Base-by-base conservation (phyloP, 2,329 filamentous ascomycete species). In the Talaromyces islandicus region DNA sequence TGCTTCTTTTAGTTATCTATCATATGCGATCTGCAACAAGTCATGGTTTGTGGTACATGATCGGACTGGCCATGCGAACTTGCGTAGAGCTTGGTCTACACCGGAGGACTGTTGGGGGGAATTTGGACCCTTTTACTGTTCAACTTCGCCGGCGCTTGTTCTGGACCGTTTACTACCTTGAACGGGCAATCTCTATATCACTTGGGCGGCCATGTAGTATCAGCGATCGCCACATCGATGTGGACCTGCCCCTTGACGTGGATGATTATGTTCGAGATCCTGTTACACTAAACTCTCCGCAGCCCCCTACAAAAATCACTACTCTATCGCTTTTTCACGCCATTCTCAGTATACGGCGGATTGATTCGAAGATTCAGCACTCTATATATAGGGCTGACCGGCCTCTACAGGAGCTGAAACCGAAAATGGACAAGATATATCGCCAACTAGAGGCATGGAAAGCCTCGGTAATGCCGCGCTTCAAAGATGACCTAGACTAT, bases 1-100 rank as follows among this genome's bases (percentile, higher is more conserved):
- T 82, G 78, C 74, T 79, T 0, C 70, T 83, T 14, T 68, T 81
- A 3, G 79, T 82, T 3, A 69, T 83, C 3, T 83, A 82, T 63
- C 80, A 83, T 64, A 71, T 83, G 2, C 75, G 81, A 7, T 81
- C 78, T 1, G 75, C 78, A 10, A 80, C 80, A 0, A 80, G 78
- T 32, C 78, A 79, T 60, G 80, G 79, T 9, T 74, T 83, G 54
- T 83, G 80, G 80, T 82, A 82, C 64, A 80, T 83, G 75, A 79
- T 82, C 48, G 80, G 81, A 12, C 72, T 83, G 19, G 80, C 80
- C 2, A 82, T 83, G 78, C 76, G 80, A 46, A 82, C 78, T 7
- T 79, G 78, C 57, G 80, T 83, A 54, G 81, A 82, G 60, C 71
- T 83, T 3, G 81, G 80, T 5, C 71, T 83, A 29, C 81, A 83